Conservation (phyloP, 169 alveolate species). For the Plasmodium inui region DNA sequence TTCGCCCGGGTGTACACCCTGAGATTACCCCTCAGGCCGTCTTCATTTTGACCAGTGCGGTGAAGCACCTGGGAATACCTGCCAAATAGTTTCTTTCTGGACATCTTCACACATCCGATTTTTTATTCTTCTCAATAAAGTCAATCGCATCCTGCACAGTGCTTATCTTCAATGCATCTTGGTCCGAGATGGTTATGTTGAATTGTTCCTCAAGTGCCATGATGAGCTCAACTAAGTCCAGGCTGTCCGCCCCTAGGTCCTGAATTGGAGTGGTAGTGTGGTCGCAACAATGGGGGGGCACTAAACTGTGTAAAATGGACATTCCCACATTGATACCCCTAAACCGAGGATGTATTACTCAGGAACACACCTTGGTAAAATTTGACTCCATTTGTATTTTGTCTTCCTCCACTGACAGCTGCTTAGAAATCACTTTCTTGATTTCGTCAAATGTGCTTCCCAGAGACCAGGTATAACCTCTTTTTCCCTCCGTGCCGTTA, state of each 20-base stretch:
- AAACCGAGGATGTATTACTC: not conserved
- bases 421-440: conserved; percentile 47
- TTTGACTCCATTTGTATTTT: conserved; percentile 30
- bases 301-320: not conserved
- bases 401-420: conserved; percentile 72
- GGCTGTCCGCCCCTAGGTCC: conserved; percentile 90
- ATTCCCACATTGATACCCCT: not conserved
- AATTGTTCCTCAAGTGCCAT: conserved; percentile 89
- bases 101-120: conserved; percentile 9
- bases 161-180: conserved; percentile 82
- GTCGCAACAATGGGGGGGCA: not conserved
- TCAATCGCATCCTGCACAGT: conserved; percentile 82
- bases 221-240: conserved; percentile 87
- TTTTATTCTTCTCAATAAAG: conserved; percentile 77
- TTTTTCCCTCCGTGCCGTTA: not conserved
- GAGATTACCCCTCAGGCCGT: too few species aligned
- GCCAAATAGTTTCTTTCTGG: too few species aligned
- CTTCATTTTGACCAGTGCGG: not conserved
- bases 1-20: too few species aligned
- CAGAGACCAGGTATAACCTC: not conserved
- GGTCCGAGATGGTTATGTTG: conserved; percentile 85
- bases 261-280: conserved; percentile 14
- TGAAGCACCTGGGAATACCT: not conserved
- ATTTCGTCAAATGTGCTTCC: conserved; percentile 39
- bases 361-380: conserved; percentile 34